Conservation (phyloP, 495 filamentous ascomycete species). For the Geopyxis carbonaria region DNA sequence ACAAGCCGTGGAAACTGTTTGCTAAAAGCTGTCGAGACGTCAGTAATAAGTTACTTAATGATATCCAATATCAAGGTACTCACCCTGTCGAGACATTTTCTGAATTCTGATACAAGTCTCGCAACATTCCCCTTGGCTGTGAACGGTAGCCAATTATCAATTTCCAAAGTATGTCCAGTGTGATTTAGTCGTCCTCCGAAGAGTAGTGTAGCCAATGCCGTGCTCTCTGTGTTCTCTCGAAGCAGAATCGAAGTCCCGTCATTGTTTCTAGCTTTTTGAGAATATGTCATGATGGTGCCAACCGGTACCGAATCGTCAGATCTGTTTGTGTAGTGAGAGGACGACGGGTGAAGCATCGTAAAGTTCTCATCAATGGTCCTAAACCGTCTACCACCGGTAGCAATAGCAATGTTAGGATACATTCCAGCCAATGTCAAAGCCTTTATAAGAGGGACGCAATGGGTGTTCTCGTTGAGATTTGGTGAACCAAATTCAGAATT, state of each 20-base stretch:
- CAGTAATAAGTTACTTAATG: neutral
- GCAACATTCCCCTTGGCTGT: conserved; percentile 24
- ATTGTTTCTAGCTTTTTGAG: conserved; percentile 27
- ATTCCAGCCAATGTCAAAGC: conserved; percentile 33
- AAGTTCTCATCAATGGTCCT: conserved; percentile 30
- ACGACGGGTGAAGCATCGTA: conserved; percentile 32
- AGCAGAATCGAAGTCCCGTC: conserved; percentile 31
- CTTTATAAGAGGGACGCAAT: conserved; percentile 33
- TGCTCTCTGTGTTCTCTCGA: conserved; percentile 31
- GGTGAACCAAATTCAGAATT: conserved; percentile 30
- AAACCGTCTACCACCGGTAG: conserved; percentile 21
- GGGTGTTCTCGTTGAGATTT: conserved; percentile 34
- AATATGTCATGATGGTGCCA: conserved; percentile 28
- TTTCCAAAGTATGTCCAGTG: conserved; percentile 25
- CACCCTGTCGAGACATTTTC: conserved; percentile 26
- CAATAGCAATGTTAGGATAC: conserved; percentile 34
- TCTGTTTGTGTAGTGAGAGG: conserved; percentile 25
- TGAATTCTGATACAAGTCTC: conserved; percentile 31
- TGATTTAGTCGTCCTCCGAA: conserved; percentile 34
- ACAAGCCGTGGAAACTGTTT: conserved; percentile 24
- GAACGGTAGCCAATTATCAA: conserved; percentile 37
- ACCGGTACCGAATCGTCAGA: conserved; percentile 11
- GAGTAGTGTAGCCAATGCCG: conserved; percentile 31
- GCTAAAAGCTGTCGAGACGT: conserved; percentile 16
- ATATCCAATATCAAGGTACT: neutral